phyloP scores from a whole-genome alignment of 1,139 yeast species.

The Meyerozyma carpophila region DNA sequence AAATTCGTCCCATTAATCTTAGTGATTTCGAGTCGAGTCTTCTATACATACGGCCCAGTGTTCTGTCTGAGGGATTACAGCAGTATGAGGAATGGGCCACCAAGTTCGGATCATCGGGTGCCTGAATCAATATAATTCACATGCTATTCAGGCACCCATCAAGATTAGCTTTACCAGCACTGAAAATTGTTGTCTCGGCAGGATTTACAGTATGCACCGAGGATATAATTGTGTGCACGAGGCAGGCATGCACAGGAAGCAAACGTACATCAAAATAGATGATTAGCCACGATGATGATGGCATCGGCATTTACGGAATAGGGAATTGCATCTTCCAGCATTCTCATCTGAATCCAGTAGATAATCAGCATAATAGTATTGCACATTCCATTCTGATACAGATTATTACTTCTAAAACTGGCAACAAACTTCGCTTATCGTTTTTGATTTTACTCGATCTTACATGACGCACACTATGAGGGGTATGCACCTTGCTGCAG shows the following conservation, averaged over 20 bases:
- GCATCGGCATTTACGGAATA: neutral
- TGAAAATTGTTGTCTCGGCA: too few species aligned
- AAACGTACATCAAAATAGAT: neutral
- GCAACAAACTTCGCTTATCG: neutral
- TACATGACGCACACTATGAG: neutral
- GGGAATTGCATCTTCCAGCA: neutral
- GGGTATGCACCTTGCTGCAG: neutral
- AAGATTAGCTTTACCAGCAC: too few species aligned
- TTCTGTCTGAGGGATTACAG: slow-evolving; percentile 72
- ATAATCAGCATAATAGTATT: neutral
- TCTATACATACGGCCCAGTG: slow-evolving; percentile 86
- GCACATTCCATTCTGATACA: neutral
- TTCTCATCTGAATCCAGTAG: neutral
- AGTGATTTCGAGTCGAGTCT: slow-evolving; percentile 76
- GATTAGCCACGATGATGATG: neutral
- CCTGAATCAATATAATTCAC: slow-evolving; percentile 23
- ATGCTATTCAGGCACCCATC: neutral
- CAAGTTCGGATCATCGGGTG: slow-evolving; percentile 89
- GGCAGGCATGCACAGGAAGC: neutral
- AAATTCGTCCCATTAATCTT: slow-evolving; percentile 73
- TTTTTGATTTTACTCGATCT: neutral
- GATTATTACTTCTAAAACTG: neutral
- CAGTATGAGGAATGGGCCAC: slow-evolving; percentile 86
- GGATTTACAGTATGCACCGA: neutral
- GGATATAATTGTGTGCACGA: neutral